Evolutionary conservation across 1,284 basidiomycete genomes (phyloP).

Genomic region (Ceratobasidium sp.): DNA sequence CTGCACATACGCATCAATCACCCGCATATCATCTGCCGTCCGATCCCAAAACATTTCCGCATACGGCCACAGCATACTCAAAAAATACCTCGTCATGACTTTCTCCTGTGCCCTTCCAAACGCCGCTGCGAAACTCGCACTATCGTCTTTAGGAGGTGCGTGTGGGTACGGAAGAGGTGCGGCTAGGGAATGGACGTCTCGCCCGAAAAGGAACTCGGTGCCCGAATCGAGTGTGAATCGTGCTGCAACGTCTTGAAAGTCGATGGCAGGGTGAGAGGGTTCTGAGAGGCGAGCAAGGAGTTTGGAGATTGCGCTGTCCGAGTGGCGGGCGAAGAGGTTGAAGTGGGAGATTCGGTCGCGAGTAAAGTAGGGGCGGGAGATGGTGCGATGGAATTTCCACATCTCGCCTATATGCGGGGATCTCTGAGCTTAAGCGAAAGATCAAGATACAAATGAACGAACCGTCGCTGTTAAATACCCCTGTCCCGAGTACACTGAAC

Average conservation of each 20-base stretch:
- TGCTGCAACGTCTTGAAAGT: slow-evolving; percentile 72
- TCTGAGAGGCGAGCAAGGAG: neutral
- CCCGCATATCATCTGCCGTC: slow-evolving; percentile 64
- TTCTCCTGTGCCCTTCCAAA: slow-evolving; percentile 73
- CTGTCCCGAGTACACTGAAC: neutral
- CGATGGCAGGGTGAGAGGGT: slow-evolving; percentile 58
- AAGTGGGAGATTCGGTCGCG: slow-evolving; percentile 55
- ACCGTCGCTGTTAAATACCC: slow-evolving; percentile 31
- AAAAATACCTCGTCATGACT: slow-evolving; percentile 63
- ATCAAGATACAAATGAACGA: neutral
- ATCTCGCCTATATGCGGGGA: slow-evolving; percentile 29
- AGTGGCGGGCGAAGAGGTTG: slow-evolving; percentile 53
- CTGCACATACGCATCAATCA: slow-evolving; percentile 71
- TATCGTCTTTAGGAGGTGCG: neutral
- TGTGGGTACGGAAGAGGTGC: neutral
- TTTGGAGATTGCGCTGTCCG: slow-evolving; percentile 49
- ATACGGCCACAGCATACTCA: slow-evolving; percentile 65
- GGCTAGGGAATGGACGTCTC: slow-evolving; percentile 18
- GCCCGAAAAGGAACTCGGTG: slow-evolving; percentile 47
- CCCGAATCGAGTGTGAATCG: slow-evolving; percentile 63
- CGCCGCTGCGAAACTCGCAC: slow-evolving; percentile 64
- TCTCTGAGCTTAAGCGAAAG: neutral
- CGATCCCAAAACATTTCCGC: slow-evolving; percentile 71
- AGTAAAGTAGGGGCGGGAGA: slow-evolving; percentile 56
- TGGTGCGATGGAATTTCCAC: slow-evolving; percentile 52